A percentile compares a stretch with the other conserved stretches of the same genome.
Conservation (phyloP, 192 early-diverging fungal species). For the Ambispora gerdemannii region DNA sequence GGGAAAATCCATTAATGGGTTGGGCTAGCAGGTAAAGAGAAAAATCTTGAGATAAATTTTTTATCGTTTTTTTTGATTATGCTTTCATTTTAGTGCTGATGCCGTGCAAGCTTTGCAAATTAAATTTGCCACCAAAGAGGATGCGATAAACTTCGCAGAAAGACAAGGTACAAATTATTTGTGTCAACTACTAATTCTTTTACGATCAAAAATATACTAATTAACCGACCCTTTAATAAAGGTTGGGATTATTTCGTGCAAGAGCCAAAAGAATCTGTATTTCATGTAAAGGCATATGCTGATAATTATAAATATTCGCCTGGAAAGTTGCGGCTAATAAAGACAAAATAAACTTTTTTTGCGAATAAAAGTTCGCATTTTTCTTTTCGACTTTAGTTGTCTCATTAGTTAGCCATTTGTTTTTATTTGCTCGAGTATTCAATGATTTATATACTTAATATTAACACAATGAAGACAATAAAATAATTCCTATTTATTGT, state of each 20-base stretch:
- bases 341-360: constrained; percentile 90
- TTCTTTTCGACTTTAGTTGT: no score
- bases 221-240: constrained; percentile 13
- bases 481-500: no score
- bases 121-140: constrained; percentile 84
- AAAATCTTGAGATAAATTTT: not conserved
- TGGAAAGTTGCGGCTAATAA: constrained; percentile 72
- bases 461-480: no score
- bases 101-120: constrained; percentile 74
- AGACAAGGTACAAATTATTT: constrained; percentile 63
- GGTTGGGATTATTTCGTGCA: constrained; percentile 90
- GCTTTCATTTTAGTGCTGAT: constrained; percentile 61
- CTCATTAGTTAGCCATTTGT: no score
- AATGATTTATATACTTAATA: no score
- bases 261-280: constrained; percentile 77
- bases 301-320: constrained; percentile 89
- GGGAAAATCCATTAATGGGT: constrained; percentile 93
- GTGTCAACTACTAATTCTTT: no score
- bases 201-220: not conserved
- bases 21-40: constrained; percentile 76
- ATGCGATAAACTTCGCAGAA: constrained; percentile 92
- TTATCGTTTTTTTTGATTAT: not conserved
- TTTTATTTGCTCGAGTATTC: no score
- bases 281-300: constrained; percentile 83
- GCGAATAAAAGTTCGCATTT: no score